Percentiles rank a stretch among this genome's conserved stretches.
Evolutionary conservation across 1,139 yeast species (phyloP).

Genomic region (Yarrowia galli): DNA sequence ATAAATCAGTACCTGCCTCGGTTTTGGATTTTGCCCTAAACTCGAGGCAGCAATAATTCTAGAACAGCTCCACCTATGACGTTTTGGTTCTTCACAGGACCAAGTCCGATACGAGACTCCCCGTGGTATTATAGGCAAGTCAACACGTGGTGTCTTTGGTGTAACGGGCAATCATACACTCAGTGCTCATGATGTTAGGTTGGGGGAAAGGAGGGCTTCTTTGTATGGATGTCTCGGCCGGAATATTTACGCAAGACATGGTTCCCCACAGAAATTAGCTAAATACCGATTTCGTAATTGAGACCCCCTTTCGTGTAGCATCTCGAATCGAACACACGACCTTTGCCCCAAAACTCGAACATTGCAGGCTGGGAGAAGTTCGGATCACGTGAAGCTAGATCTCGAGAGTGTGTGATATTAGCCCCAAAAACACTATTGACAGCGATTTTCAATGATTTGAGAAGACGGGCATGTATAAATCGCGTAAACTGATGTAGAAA

Average conservation of each 20-base stretch:
- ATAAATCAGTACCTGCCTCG: constrained; percentile 2
- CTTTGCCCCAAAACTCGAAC: constrained; percentile 7
- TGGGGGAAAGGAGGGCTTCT: too few species aligned
- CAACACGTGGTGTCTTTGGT: neutral
- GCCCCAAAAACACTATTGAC: neutral
- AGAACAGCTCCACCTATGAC: neutral
- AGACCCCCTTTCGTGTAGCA: too few species aligned
- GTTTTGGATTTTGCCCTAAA: neutral
- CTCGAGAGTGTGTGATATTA: neutral
- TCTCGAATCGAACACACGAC: neutral
- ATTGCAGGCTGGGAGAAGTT: constrained; percentile 16
- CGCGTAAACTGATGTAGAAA: neutral
- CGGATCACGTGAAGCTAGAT: constrained; percentile 8
- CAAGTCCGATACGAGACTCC: neutral
- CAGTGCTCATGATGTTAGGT: too few species aligned
- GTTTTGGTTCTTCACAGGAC: neutral
- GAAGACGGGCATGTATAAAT: too few species aligned
- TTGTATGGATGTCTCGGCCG: too few species aligned
- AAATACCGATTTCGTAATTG: neutral
- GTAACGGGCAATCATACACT: neutral
- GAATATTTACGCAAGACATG: neutral
- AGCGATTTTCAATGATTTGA: neutral
- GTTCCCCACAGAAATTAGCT: neutral
- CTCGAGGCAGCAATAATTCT: neutral
- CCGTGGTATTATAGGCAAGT: neutral